Percentiles rank a stretch among this genome's conserved stretches.
These are phyloP conservation scores for Alternaria infectoria DNA, from an alignment of 2,329 filamentous ascomycete genomes.

Conservation along the genomic window DNA sequence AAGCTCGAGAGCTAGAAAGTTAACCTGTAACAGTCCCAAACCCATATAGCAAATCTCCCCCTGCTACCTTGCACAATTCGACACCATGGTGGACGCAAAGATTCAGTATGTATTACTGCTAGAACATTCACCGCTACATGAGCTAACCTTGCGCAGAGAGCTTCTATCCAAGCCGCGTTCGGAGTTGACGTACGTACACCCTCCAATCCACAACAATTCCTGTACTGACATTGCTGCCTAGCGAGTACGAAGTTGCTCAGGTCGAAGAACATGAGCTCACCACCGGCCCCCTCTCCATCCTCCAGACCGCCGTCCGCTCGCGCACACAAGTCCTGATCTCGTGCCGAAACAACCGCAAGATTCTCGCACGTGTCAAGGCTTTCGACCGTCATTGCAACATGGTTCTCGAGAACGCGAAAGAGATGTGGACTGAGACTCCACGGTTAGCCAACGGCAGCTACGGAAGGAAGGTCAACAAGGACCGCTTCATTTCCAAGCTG, in stretches of 20 bases:
- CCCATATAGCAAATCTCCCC: not conserved
- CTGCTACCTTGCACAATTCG: conserved; percentile 1
- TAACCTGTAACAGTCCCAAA: conserved; percentile 23
- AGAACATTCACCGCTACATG: not conserved
- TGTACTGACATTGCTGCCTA: conserved; percentile 49
- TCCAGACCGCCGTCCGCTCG: conserved; percentile 93
- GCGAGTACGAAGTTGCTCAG: conserved; percentile 88
- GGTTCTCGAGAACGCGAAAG: conserved; percentile 96
- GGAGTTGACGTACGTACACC: conserved; percentile 80
- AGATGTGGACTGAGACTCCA: conserved; percentile 99
- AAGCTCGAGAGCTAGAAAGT: conserved; percentile 23
- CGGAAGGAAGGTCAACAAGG: conserved; percentile 92
- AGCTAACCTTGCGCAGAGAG: conserved; percentile 66
- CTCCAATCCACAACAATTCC: not conserved
- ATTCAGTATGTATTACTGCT: conserved; percentile 47
- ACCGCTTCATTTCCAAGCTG: conserved; percentile 98
- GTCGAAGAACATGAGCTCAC: conserved; percentile 82
- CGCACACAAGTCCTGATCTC: conserved; percentile 97
- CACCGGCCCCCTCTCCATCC: conserved; percentile 84
- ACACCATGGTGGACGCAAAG: conserved; percentile 50
- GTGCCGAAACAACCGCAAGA: conserved; percentile 97
- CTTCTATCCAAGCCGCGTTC: conserved; percentile 85
- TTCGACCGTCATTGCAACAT: conserved; percentile 99
- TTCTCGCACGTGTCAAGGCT: conserved; percentile 95
- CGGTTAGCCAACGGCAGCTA: conserved; percentile 83